Evolutionary conservation across 192 early-diverging fungal genomes (phyloP).

Genomic region (Chytriomyces confervae): DNA sequence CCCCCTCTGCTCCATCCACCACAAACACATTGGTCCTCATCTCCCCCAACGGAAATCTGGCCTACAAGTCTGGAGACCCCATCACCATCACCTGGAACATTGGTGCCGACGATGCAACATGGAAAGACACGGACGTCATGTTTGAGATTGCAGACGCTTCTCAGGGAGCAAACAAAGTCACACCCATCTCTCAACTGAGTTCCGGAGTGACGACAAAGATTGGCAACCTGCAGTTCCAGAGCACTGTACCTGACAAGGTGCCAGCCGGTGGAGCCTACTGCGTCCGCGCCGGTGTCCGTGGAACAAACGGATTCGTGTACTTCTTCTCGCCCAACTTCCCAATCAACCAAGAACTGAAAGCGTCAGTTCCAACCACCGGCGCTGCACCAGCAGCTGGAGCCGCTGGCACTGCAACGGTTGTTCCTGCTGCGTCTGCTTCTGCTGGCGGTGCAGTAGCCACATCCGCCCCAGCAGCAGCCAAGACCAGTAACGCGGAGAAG

Average conservation of each 20-base stretch:
- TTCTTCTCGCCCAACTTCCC: neutral
- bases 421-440: neutral
- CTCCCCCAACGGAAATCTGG: neutral
- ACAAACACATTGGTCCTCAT: neutral
- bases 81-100: conserved; percentile 3
- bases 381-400: neutral
- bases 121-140: conserved; percentile 6
- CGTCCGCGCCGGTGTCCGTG: neutral
- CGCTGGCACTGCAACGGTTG: neutral
- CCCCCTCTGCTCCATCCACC: neutral
- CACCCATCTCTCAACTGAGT: neutral
- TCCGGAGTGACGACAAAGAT: neutral
- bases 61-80: conserved; percentile 14
- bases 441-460: neutral
- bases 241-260: neutral
- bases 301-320: neutral
- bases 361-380: neutral
- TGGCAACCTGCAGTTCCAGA: neutral
- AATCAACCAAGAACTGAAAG: neutral
- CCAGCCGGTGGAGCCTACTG: neutral
- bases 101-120: neutral
- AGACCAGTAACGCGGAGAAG: neutral
- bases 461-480: neutral
- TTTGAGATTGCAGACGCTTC: conserved; percentile 6
- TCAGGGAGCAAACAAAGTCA: neutral